Base-by-base conservation (phyloP, 1,139 yeast species). In the Candida pseudocylindracea region DNA sequence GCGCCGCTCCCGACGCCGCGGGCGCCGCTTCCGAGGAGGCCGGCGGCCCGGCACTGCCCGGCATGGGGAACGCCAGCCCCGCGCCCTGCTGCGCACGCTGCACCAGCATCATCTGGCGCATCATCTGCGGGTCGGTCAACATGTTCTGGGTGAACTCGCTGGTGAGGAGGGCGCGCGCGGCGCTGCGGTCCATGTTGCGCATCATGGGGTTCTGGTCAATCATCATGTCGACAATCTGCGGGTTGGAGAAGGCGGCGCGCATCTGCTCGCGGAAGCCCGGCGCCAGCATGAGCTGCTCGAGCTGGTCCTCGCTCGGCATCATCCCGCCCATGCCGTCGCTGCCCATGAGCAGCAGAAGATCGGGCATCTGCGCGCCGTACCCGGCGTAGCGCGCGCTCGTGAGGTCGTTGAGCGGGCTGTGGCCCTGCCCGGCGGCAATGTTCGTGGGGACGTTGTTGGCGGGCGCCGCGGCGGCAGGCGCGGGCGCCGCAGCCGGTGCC, bases 301-400 rank as follows among this genome's bases (percentile, higher is more conserved):
- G 45, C 39, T 76, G 83, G 6, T 15, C 20, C 30, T 76, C 88
- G 31, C 80, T 74, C 42, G 70, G 91, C 45, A 72, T 55, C 30
- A 57, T 56, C 38, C 62, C 66, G 78, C 78, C 67, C 15, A 95
- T 96, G 13, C 93, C 93, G 49, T 85, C 96, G 12, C 94, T 91
- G 1, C 95, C 95, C 55, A 88, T 83, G 75, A 80, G 67, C 32
- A 78, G 71, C 1, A 85, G 81, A 2, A 80, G 67, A 6, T 15
- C 20, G 2, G 98, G 96, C 49, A 88, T 60, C 43, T 81, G 85
- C 10, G 83, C 65, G 6, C 20, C 20, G 42, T 72, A 74, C 1
- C 98, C 98, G 2, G 96, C 95, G 46, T 83, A 88, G 35, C 96
- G 67, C 1, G 96, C 96, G 30, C 94, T 91, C 0, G 96, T 85